Percentiles rank a stretch among this genome's conserved stretches.
These are phyloP conservation scores for Rhododendron griersonianum DNA, from an alignment of 148 eudicot species.

Conservation along the genomic window DNA sequence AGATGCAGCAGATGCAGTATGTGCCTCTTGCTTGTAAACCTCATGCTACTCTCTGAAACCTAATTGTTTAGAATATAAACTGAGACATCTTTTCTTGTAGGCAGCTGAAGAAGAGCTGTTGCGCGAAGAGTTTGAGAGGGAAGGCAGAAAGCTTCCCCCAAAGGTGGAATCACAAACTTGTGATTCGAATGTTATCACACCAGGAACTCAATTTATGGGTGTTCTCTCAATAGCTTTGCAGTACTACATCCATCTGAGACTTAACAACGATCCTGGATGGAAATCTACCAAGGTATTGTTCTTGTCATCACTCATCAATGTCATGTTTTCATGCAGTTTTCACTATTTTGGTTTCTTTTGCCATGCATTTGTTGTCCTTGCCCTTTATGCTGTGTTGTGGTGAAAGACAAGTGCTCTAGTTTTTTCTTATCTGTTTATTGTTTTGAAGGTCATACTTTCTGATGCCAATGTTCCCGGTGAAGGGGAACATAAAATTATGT, in stretches of 20 bases:
- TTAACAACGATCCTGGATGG: slow-evolving; percentile 97
- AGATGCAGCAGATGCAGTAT: slow-evolving; percentile 94
- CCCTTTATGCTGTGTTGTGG: not conserved
- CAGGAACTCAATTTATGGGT: slow-evolving; percentile 95
- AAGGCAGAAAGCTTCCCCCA: slow-evolving; percentile 87
- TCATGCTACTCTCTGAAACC: not conserved
- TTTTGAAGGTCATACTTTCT: slow-evolving; percentile 84
- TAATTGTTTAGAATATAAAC: not conserved
- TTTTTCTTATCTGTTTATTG: slow-evolving; percentile 7
- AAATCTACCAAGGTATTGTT: slow-evolving; percentile 75
- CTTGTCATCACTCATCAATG: not conserved
- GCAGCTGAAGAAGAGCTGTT: slow-evolving; percentile 85
- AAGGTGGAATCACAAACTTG: slow-evolving; percentile 68
- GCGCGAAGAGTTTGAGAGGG: slow-evolving; percentile 74
- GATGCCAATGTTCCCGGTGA: slow-evolving; percentile 99
- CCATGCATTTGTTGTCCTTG: not conserved
- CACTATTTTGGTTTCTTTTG: not conserved
- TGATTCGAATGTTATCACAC: slow-evolving; percentile 95
- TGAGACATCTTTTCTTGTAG: slow-evolving; percentile 28
- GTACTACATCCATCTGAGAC: slow-evolving; percentile 79
- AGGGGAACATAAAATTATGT: slow-evolving; percentile 99
- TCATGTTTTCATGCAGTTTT: not conserved
- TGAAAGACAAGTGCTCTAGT: not conserved
- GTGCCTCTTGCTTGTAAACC: slow-evolving; percentile 23
- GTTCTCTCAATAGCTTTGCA: slow-evolving; percentile 88